Evolutionary conservation across 805 yeast species (phyloP).

Genomic region (Yamadazyma sp.): DNA sequence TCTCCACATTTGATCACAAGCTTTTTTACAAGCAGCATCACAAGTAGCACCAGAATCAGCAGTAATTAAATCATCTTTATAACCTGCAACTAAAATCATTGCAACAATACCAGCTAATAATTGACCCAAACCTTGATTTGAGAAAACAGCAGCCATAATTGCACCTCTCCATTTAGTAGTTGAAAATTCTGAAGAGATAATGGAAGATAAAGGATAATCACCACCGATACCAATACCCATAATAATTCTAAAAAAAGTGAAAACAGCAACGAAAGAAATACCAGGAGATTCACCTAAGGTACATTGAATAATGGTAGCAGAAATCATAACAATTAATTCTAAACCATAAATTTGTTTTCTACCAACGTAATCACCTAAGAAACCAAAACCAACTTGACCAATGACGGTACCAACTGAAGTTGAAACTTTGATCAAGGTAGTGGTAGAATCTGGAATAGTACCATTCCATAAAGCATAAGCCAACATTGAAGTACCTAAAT

Average conservation of each 20-base stretch:
- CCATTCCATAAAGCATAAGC: conserved; percentile 75
- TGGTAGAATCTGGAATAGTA: conserved; percentile 64
- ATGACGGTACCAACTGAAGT: conserved; percentile 93
- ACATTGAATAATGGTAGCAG: conserved; percentile 78
- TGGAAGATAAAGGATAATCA: conserved; percentile 92
- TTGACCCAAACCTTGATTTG: conserved; percentile 98
- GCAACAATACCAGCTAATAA: conserved; percentile 83
- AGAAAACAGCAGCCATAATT: conserved; percentile 93
- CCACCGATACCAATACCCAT: conserved; percentile 98
- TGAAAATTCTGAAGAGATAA: conserved; percentile 87
- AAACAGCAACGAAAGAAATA: conserved; percentile 67
- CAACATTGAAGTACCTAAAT: conserved; percentile 78
- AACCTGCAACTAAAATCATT: conserved; percentile 70
- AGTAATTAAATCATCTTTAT: conserved; percentile 53
- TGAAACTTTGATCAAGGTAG: conserved; percentile 77
- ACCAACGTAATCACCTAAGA: conserved; percentile 76
- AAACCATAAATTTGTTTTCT: conserved; percentile 85
- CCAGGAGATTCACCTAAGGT: conserved; percentile 69
- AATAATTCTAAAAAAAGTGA: conserved; percentile 74
- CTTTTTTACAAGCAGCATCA: conserved; percentile 63
- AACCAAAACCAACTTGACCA: conserved; percentile 86
- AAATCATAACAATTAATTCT: conserved; percentile 81
- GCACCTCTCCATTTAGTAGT: conserved; percentile 98
- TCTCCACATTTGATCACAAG: conserved; percentile 95
- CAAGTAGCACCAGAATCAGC: conserved; percentile 61